Conservation (phyloP, 164 flowering plant genomes). For the Berberis vulgaris region DNA sequence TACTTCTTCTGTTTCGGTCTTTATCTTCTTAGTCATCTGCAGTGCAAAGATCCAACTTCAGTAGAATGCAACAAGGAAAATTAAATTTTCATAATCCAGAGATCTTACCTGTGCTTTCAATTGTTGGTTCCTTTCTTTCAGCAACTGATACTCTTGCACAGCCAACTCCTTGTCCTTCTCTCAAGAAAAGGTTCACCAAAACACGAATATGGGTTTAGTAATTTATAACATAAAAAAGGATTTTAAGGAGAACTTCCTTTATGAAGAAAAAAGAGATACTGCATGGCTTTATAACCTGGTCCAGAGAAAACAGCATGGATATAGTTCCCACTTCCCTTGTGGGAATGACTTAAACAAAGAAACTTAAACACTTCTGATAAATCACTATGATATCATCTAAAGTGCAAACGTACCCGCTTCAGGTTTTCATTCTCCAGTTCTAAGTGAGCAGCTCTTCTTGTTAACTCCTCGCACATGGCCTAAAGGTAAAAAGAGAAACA, state of each 20-base stretch:
- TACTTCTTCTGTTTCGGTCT: constrained; percentile 26
- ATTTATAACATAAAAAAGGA: constrained; percentile 8
- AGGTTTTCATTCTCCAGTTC: constrained; percentile 52
- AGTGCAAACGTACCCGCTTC: constrained; percentile 42
- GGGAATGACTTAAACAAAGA: neutral
- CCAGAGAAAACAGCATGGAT: neutral
- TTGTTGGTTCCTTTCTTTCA: constrained; percentile 42
- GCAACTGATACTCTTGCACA: constrained; percentile 41
- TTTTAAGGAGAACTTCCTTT: constrained; percentile 1
- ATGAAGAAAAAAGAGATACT: neutral
- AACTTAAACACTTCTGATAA: neutral
- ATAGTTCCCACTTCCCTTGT: neutral
- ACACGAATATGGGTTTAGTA: constrained; percentile 9
- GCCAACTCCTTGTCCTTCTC: constrained; percentile 65
- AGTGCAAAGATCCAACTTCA: constrained; percentile 3
- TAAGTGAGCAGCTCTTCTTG: constrained; percentile 57
- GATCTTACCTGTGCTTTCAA: constrained; percentile 55
- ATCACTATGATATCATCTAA: neutral
- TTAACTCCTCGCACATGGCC: constrained; percentile 75
- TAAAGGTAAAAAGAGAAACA: constrained; percentile 8
- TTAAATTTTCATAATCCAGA: neutral
- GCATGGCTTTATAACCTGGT: neutral
- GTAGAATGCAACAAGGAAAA: neutral
- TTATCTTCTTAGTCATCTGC: constrained; percentile 38
- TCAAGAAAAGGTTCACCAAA: constrained; percentile 13